Base-by-base conservation (phyloP, 208 protist species). In the Trypanosoma avium region DNA sequence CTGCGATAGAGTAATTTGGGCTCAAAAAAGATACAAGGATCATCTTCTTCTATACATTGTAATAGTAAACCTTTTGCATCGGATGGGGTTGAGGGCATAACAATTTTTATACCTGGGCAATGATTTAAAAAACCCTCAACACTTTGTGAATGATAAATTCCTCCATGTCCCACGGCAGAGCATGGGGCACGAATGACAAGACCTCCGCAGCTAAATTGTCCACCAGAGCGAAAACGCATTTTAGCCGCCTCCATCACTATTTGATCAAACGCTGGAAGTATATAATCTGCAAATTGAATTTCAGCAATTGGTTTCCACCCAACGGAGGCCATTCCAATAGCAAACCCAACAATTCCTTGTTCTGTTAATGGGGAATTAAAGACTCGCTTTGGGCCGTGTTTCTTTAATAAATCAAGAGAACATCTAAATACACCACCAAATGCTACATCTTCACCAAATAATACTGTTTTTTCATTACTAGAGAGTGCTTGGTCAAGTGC, bases 221-320 rank as follows among this genome's bases (percentile, higher is more conserved):
- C 82, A 27, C 96, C 97, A n/a, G 90, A 97, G 52, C 98, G 84
- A 78, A 97, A 99, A 24, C 98, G 86, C 75, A 98, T 98, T 75
- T 99, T 99, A n/a, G 97, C 96, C 24, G 98, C 97, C 78, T 99
- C 98, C 81, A 99, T 99, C 13, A 98, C 94, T 69, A 99, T 97
- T 82, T 99, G 97, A 65, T 99, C 98, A 77, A 99, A 99, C 4
- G 97, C 98, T 22, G 98, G 98, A 67, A 99, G 98, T 47, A 99
- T 99, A 81, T 99, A 99, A 81, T 99, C 98, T 4, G 98, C 97
- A 77, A 99, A 99, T 75, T 99, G 98, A 38, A 99, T 97, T 76
- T 99, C 97, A 8, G 98, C 97, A 35, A 99, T 98, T 26, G 98
- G 90, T 5, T 84, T 69, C 79, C 82, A 92, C 30, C 88, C 88